Evolutionary conservation across 164 flowering plant genomes (phyloP), one percentile per base, ranked within the genome.

Genomic region (Euptelea pleiosperma): DNA sequence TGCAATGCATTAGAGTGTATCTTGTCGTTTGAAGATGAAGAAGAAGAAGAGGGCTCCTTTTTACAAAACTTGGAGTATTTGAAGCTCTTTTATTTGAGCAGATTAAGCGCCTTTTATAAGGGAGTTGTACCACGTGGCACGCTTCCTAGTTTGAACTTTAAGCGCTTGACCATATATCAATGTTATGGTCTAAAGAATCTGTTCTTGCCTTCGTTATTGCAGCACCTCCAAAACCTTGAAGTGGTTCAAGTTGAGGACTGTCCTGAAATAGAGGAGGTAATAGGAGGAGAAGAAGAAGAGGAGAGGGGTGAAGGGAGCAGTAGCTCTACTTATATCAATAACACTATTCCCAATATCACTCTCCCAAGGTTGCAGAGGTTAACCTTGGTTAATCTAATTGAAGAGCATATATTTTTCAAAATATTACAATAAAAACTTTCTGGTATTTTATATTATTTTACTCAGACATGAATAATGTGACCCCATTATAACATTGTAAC

Each of bases 331-430:
- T 14, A 16, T 8, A 8, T 0, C 8, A 41, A 0, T 30, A 12
- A n/a, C 5, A 4, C n/a, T n/a, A n/a, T 24, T 6, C 5, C 22
- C 4, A n/a, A n/a, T n/a, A 55, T 54, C 6, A n/a, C 26, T 22
- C 46, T 63, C n/a, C 67, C 67, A 45, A 63, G 19, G 30, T 33
- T 63, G 21, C 45, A 15, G 1, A 7, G 25, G 4, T 15, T 63
- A 47, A 1, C 1, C 8, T 55, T 63, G 43, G 15, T 6, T 7
- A 15, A 19, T 63, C 1, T 39, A n/a, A 14, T 29, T 63, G 46
- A 36, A n/a, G 8, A 52, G 39, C 45, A 63, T 63, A n/a, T n/a
- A n/a, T n/a, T n/a, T n/a, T n/a, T n/a, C n/a, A n/a, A n/a, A n/a
- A n/a, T n/a, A n/a, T n/a, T n/a, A n/a, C n/a, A n/a, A n/a, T n/a